Evolutionary conservation across 176 grass and related monocot species (phyloP), one percentile per base, ranked within the genome.

Genomic region (Ampelocalamus luodianensis): DNA sequence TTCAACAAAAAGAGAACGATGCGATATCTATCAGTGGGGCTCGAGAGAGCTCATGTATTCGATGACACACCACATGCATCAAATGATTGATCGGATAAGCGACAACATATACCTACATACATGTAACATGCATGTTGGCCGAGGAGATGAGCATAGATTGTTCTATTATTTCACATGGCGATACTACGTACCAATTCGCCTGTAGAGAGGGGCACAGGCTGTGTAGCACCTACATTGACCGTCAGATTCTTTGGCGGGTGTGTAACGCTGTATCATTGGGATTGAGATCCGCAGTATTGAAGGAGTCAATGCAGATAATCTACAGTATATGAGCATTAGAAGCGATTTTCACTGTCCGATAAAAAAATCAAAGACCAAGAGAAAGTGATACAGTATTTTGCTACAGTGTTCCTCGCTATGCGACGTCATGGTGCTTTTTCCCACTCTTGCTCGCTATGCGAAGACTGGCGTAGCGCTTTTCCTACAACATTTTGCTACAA

Each of bases 111-210:
- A 71, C 56, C 4, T 64, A 73, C 56, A 7, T 64, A 63, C 53
- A 14, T 77, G 15, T 18, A 46, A 48, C 23, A 46, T 23, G 37
- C 82, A 71, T 79, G 76, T 38, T 14, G 29, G 48, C 15, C 48
- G 20, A 39, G 43, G 15, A 26, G 17, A 62, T 40, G 51, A 4
- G 3, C 12, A 36, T 15, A 27, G 8, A 51, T 79, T 39, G 81
- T 32, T 76, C 62, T 16, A 75, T 84, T 76, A 85, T 89, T 89
- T 85, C 88, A 89, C 88, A 81, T 89, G 76, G 2, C 20, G 3
- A 46, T 23, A 63, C 6, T 8, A 22, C 38, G 18, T n/a, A 51
- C 56, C 49, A 39, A 64, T 65, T 17, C 22, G 11, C 42, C 56
- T 38, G 67, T 45, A 16, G 62, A 63, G 56, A 38, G 48, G 34